These are phyloP conservation scores for Metschnikowia rubicola DNA, from an alignment of 805 yeast species.

Conservation along the genomic window DNA sequence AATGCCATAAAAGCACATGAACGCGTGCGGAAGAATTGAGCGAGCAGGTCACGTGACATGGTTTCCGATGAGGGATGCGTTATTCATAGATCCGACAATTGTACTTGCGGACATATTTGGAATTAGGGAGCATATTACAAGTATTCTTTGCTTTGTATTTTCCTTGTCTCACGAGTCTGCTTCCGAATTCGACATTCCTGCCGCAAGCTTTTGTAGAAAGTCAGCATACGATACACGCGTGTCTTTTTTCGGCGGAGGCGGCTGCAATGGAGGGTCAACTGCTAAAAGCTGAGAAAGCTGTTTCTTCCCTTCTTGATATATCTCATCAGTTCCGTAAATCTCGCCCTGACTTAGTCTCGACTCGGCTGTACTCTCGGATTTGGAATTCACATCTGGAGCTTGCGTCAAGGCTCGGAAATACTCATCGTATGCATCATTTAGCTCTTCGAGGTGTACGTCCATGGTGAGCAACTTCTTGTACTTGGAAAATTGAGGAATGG, in stretches of 20 bases:
- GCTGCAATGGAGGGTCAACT: not conserved
- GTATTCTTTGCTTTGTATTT: too few species aligned
- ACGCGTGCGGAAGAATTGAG: not conserved
- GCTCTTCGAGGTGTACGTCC: constrained; percentile 15
- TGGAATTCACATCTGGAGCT: not conserved
- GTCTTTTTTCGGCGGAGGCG: not conserved
- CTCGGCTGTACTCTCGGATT: too few species aligned
- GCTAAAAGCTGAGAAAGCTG: not conserved
- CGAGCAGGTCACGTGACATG: not conserved
- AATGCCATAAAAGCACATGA: too few species aligned
- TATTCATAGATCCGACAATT: too few species aligned
- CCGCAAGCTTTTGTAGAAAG: too few species aligned
- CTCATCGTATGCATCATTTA: constrained; percentile 18
- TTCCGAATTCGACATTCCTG: too few species aligned
- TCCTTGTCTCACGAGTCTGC: too few species aligned
- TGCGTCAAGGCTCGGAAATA: constrained; percentile 1
- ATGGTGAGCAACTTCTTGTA: constrained; percentile 7
- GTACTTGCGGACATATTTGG: too few species aligned
- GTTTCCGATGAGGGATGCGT: too few species aligned
- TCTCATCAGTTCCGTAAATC: not conserved
- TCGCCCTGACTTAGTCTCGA: too few species aligned
- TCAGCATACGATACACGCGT: too few species aligned
- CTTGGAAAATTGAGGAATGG: constrained; percentile 18
- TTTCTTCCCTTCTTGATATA: not conserved
- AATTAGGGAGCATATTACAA: too few species aligned